Conservation (phyloP, 192 early-diverging fungal genomes). For the Entomortierella beljakovae region DNA sequence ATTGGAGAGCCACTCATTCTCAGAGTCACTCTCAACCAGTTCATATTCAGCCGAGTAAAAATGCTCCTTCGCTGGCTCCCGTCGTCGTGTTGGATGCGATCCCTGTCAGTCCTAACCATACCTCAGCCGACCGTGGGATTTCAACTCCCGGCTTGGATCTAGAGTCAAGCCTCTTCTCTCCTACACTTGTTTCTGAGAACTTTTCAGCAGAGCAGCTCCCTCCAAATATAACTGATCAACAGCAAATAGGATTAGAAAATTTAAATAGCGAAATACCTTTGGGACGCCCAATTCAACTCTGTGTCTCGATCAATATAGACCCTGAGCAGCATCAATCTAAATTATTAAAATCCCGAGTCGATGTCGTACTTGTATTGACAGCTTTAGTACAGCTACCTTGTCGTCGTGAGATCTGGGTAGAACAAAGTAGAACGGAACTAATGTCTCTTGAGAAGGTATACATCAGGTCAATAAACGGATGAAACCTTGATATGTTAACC, state of each 20-base stretch:
- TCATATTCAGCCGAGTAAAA: slow-evolving; percentile 15
- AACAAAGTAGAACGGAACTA: slow-evolving; percentile 44
- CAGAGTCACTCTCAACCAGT: neutral
- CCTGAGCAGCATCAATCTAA: slow-evolving; percentile 28
- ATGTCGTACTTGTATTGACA: slow-evolving; percentile 38
- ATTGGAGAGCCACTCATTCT: neutral
- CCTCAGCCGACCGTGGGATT: slow-evolving; percentile 4
- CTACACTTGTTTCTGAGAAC: neutral
- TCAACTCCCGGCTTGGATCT: neutral
- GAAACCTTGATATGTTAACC: no score
- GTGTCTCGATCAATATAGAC: slow-evolving; percentile 38
- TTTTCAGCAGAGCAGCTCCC: neutral
- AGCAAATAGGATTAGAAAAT: neutral
- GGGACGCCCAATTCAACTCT: slow-evolving; percentile 18
- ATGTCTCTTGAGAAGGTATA: slow-evolving; percentile 33
- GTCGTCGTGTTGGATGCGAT: slow-evolving; percentile 15
- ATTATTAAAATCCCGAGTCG: slow-evolving; percentile 22
- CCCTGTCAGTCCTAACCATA: neutral
- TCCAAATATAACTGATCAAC: neutral
- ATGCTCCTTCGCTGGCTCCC: slow-evolving; percentile 27
- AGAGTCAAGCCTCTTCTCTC: neutral
- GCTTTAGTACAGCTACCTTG: slow-evolving; percentile 23
- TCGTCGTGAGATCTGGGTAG: slow-evolving; percentile 28
- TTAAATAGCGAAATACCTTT: neutral
- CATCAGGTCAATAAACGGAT: no score